Conservation (phyloP, 2,329 filamentous ascomycete genomes). For the Aspergillus fructus region DNA sequence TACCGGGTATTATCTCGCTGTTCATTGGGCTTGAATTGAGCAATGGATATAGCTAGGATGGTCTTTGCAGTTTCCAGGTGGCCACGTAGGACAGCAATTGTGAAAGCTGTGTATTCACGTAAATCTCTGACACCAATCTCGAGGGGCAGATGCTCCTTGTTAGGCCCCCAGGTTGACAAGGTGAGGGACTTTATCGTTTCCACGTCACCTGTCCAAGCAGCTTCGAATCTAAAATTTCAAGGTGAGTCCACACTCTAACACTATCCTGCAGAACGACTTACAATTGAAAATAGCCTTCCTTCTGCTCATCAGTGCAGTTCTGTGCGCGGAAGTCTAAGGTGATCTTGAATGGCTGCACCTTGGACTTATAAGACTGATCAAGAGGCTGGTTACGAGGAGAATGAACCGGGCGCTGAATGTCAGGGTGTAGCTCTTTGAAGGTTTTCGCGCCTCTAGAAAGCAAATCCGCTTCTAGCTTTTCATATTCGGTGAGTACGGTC, state of each 20-base stretch:
- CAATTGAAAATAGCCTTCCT: slow-evolving; percentile 62
- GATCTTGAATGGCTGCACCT: slow-evolving; percentile 48
- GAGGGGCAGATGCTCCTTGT: slow-evolving; percentile 59
- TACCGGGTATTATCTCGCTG: slow-evolving; percentile 45
- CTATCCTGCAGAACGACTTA: slow-evolving; percentile 47
- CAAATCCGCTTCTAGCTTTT: slow-evolving; percentile 56
- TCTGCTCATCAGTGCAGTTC: slow-evolving; percentile 54
- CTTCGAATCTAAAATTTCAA: slow-evolving; percentile 52
- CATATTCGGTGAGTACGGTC: slow-evolving; percentile 52
- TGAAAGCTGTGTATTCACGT: slow-evolving; percentile 60
- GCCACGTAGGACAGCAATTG: slow-evolving; percentile 65
- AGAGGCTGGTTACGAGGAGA: not conserved
- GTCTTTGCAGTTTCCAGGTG: slow-evolving; percentile 63
- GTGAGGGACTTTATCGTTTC: slow-evolving; percentile 52
- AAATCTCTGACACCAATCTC: slow-evolving; percentile 61
- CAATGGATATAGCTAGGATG: slow-evolving; percentile 68
- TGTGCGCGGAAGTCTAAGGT: slow-evolving; percentile 51
- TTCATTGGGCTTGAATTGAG: slow-evolving; percentile 64
- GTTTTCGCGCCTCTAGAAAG: slow-evolving; percentile 63
- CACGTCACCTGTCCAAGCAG: slow-evolving; percentile 69
- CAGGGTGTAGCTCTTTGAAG: slow-evolving; percentile 64
- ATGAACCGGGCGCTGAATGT: not conserved
- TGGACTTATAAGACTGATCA: not conserved
- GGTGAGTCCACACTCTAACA: not conserved
- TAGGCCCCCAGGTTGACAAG: slow-evolving; percentile 37